Percentiles rank a stretch among this genome's conserved stretches.
These are phyloP conservation scores for Rhipidocladum racemiflorum DNA, from an alignment of 176 grass and related monocot species.

Conservation along the genomic window DNA sequence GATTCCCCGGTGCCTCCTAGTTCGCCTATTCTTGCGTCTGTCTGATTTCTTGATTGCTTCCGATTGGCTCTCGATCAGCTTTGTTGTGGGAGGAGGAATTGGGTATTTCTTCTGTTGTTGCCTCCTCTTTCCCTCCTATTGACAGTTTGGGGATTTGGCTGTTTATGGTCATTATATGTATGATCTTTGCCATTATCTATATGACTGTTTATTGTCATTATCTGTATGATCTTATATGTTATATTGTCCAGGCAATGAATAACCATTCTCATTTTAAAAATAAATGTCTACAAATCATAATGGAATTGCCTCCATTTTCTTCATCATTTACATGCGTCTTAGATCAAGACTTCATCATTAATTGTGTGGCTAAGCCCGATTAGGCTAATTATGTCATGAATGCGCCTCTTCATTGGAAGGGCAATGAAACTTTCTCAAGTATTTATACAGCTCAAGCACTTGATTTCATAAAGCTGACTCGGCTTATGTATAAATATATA, in stretches of 20 bases:
- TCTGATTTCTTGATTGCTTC: no score
- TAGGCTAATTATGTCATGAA: neutral
- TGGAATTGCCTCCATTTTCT: neutral
- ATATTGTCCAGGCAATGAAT: neutral
- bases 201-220: neutral
- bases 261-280: neutral
- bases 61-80: no score
- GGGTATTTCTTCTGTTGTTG: no score
- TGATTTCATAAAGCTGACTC: constrained; percentile 84
- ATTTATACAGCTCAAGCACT: constrained; percentile 85
- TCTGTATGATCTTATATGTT: neutral
- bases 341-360: neutral
- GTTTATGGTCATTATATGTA: no score
- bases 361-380: neutral
- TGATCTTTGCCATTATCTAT: no score
- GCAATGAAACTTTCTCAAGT: constrained; percentile 69
- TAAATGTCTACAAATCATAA: neutral
- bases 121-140: no score
- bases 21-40: no score
- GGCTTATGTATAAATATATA: constrained; percentile 71
- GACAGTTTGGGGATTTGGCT: no score
- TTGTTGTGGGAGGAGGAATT: no score
- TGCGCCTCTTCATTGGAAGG: neutral
- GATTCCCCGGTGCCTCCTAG: no score
- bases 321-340: neutral